These are phyloP conservation scores for Filosporella fistucella DNA, from an alignment of 495 filamentous ascomycete species.

Conservation along the genomic window DNA sequence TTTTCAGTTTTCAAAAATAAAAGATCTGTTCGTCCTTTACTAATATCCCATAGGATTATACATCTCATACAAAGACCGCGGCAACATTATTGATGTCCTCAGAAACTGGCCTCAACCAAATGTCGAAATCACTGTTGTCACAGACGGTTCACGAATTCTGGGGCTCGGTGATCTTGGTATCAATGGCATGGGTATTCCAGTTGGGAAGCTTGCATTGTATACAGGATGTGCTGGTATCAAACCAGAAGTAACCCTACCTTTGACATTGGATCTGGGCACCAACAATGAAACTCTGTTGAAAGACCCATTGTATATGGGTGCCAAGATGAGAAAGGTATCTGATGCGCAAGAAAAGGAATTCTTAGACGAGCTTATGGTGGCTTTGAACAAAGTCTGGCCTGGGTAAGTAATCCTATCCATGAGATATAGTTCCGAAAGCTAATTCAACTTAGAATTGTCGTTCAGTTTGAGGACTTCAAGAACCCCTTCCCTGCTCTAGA, in stretches of 20 bases:
- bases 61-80: slow-evolving; percentile 71
- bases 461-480: slow-evolving; percentile 86
- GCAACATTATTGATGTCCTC: slow-evolving; percentile 64
- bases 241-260: slow-evolving; percentile 66
- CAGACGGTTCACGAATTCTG: slow-evolving; percentile 75
- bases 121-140: slow-evolving; percentile 78
- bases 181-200: slow-evolving; percentile 82
- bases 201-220: slow-evolving; percentile 73
- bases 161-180: slow-evolving; percentile 77
- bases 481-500: slow-evolving; percentile 78
- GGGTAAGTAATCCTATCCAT: slow-evolving; percentile 41
- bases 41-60: slow-evolving; percentile 64
- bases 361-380: slow-evolving; percentile 76
- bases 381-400: slow-evolving; percentile 72
- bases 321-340: slow-evolving; percentile 60
- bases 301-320: slow-evolving; percentile 76
- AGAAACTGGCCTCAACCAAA: slow-evolving; percentile 71
- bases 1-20: no score
- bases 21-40: no score
- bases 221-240: slow-evolving; percentile 75
- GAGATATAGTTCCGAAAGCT: background rate
- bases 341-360: slow-evolving; percentile 70
- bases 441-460: slow-evolving; percentile 55
- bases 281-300: slow-evolving; percentile 65
- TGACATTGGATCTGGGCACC: slow-evolving; percentile 75